phyloP scores from a whole-genome alignment of 1,284 basidiomycete species.

The Lignosus rhinocerotis region DNA sequence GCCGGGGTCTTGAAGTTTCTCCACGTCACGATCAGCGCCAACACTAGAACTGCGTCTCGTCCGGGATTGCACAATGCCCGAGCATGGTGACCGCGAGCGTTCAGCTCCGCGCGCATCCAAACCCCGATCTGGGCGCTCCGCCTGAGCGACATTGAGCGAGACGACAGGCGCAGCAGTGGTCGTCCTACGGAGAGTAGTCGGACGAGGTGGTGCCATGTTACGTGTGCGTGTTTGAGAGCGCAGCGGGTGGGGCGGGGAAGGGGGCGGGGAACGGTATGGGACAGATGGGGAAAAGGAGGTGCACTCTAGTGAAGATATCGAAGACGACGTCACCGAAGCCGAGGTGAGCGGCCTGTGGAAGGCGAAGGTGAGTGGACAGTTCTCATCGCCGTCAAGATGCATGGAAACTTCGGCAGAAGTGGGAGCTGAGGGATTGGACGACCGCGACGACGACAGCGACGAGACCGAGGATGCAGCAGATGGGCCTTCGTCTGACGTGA shows the following conservation, averaged over 20 bases:
- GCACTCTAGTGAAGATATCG: neutral
- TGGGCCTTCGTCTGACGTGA: neutral
- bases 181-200: constrained; percentile 4
- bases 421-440: neutral
- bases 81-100: constrained; percentile 17
- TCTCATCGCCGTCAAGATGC: neutral
- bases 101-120: neutral
- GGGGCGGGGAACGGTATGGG: neutral
- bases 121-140: constrained; percentile 7
- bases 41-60: constrained; percentile 18
- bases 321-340: neutral
- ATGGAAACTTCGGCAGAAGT: neutral
- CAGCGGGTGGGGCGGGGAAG: constrained; percentile 4
- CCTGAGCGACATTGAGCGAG: constrained; percentile 22
- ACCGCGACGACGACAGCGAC: constrained; percentile 2
- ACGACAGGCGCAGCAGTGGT: constrained; percentile 22
- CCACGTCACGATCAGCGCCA: constrained; percentile 5
- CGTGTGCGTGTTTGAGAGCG: neutral
- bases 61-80: constrained; percentile 2
- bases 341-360: constrained; percentile 7
- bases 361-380: constrained; percentile 2
- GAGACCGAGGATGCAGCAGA: neutral
- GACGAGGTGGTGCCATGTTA: neutral
- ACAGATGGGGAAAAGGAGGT: neutral
- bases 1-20: constrained; percentile 4